Conservation (phyloP, 2,329 filamentous ascomycete genomes). For the Cordyceps cateniannulata region DNA sequence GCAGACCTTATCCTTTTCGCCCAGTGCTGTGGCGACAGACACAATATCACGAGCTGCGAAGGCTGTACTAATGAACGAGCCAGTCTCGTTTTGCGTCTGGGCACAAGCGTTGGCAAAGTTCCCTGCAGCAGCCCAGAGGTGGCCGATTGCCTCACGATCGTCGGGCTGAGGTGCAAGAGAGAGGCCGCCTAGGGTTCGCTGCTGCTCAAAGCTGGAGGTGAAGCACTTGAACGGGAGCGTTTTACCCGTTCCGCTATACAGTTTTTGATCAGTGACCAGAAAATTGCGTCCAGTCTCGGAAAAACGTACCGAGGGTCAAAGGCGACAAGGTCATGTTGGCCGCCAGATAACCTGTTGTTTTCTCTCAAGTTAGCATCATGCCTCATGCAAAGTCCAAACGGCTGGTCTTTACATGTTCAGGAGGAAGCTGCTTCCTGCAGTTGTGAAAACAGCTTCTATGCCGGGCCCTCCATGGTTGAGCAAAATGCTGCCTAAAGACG, state of each 20-base stretch:
- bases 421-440: neutral
- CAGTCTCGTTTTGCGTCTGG: conserved; percentile 17
- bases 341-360: conserved; percentile 21
- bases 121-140: conserved; percentile 15
- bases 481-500: conserved; percentile 24
- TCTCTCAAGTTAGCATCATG: neutral
- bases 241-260: conserved; percentile 16
- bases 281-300: neutral
- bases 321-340: conserved; percentile 21
- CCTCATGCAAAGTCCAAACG: too few relatives aligned
- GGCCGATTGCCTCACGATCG: conserved; percentile 14
- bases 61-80: conserved; percentile 23
- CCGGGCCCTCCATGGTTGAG: conserved; percentile 26
- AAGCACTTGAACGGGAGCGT: conserved; percentile 20
- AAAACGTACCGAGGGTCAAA: conserved; percentile 23
- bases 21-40: conserved; percentile 28
- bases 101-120: conserved; percentile 20
- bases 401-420: neutral
- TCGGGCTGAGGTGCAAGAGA: conserved; percentile 1
- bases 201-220: conserved; percentile 1
- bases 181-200: neutral
- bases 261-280: neutral
- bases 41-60: conserved; percentile 32
- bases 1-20: conserved; percentile 23
- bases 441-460: neutral